phyloP scores from a whole-genome alignment of 2,329 filamentous ascomycete genomes.

The Thelonectria rubi region DNA sequence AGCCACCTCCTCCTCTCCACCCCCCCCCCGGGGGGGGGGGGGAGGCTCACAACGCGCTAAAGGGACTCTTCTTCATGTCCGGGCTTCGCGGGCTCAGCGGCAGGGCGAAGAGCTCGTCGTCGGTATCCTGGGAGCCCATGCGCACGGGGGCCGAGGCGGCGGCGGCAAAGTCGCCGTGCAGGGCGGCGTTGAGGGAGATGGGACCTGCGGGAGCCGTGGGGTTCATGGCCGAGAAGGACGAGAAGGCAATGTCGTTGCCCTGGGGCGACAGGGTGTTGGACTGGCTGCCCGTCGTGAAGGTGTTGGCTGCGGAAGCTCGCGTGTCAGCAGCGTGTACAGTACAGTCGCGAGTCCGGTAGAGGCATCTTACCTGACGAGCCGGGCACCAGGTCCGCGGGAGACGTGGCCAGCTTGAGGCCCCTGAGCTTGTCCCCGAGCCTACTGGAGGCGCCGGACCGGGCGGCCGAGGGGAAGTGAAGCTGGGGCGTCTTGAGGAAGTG shows the following conservation, averaged over 20 bases:
- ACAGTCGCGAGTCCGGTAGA: slow-evolving; percentile 1
- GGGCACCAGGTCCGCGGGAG: slow-evolving; percentile 68
- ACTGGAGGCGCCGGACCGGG: slow-evolving; percentile 71
- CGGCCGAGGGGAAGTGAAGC: slow-evolving; percentile 58
- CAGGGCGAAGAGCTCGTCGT: slow-evolving; percentile 87
- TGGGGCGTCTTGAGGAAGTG: slow-evolving; percentile 65
- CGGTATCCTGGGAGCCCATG: slow-evolving; percentile 46
- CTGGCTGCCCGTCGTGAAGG: slow-evolving; percentile 48
- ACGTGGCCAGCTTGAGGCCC: slow-evolving; percentile 81
- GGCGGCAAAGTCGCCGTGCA: slow-evolving; percentile 37
- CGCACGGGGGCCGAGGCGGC: slow-evolving; percentile 31
- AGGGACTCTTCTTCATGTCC: slow-evolving; percentile 86
- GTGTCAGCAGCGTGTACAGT: slow-evolving; percentile 22
- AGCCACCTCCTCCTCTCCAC: not conserved
- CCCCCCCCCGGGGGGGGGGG: too few species aligned
- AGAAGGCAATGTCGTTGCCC: slow-evolving; percentile 47
- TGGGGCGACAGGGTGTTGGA: slow-evolving; percentile 46
- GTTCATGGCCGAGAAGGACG: slow-evolving; percentile 48
- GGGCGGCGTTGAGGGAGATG: slow-evolving; percentile 48
- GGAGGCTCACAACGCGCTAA: slow-evolving; percentile 60
- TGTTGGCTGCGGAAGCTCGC: slow-evolving; percentile 45
- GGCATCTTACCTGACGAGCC: slow-evolving; percentile 59
- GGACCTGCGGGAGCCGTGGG: slow-evolving; percentile 35
- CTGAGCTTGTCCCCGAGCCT: slow-evolving; percentile 81
- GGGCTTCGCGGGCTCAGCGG: slow-evolving; percentile 87